Evolutionary conservation across 805 yeast genomes (phyloP).

Genomic region (Debaryomyces prosopidis): DNA sequence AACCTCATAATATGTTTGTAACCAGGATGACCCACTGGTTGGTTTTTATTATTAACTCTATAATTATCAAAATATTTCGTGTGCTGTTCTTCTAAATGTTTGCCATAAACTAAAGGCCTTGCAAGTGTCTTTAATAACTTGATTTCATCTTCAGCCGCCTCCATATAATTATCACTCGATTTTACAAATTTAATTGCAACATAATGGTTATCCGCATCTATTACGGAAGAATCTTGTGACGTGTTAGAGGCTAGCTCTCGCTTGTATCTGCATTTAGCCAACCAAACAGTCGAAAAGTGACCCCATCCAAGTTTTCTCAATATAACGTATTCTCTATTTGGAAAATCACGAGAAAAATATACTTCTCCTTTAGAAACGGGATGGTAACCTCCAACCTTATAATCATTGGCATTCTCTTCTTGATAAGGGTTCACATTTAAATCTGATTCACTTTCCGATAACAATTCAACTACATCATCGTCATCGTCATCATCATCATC

Average conservation of each 20-base stretch:
- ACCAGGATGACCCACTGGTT: conserved; percentile 43
- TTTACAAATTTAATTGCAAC: conserved; percentile 66
- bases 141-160: conserved; percentile 68
- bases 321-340: conserved; percentile 43
- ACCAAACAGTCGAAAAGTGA: conserved; percentile 72
- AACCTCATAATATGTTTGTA: conserved; percentile 52
- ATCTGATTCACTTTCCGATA: conserved; percentile 27
- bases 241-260: conserved; percentile 20
- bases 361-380: conserved; percentile 58
- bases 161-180: conserved; percentile 51
- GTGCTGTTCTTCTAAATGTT: conserved; percentile 10
- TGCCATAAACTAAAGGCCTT: conserved; percentile 16
- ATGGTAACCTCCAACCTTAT: conserved; percentile 64
- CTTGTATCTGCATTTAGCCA: conserved; percentile 36
- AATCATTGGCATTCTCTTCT: conserved; percentile 56
- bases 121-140: conserved; percentile 42
- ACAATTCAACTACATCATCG: conserved; percentile 12
- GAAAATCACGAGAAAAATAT: conserved; percentile 40
- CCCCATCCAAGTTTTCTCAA: conserved; percentile 71
- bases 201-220: conserved; percentile 33
- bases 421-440: conserved; percentile 24
- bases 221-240: conserved; percentile 4
- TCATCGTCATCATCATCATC: conserved; percentile 10
- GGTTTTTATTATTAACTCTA: conserved; percentile 1
- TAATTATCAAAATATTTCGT: conserved; percentile 10